Evolutionary conservation across 2,329 filamentous ascomycete genomes (phyloP).

Genomic region (Trichoderma endophyticum): DNA sequence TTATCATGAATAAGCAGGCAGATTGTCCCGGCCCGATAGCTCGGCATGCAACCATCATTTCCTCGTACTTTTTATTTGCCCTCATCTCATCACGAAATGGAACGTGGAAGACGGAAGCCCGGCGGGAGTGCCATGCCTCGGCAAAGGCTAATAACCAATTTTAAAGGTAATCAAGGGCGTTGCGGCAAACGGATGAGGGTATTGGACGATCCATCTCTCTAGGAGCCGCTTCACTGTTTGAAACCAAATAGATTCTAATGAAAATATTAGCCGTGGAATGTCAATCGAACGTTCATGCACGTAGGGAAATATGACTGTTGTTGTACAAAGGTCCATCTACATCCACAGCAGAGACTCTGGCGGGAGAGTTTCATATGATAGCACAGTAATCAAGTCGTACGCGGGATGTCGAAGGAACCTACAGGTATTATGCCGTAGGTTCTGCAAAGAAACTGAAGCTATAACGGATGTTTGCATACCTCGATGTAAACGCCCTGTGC

Average conservation of each 20-base stretch:
- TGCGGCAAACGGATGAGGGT: background rate
- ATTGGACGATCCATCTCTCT: background rate
- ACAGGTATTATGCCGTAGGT: constrained; percentile 24
- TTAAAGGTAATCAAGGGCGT: background rate
- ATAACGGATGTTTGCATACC: constrained; percentile 29
- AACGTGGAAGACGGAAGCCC: background rate
- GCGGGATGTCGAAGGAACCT: constrained; percentile 28
- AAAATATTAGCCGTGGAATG: background rate
- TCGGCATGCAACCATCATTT: background rate
- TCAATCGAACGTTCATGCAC: background rate
- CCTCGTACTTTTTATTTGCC: background rate
- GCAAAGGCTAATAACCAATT: background rate
- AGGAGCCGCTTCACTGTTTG: background rate
- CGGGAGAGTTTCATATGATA: constrained; percentile 30
- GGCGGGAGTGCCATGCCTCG: background rate
- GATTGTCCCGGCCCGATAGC: constrained; percentile 7
- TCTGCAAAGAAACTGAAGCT: constrained; percentile 19
- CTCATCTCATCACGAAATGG: background rate
- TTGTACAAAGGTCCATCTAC: background rate
- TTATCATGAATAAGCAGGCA: background rate
- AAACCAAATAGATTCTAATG: background rate
- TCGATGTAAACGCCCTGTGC: constrained; percentile 17
- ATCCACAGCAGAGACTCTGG: background rate
- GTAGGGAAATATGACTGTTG: background rate
- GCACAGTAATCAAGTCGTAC: constrained; percentile 30